phyloP scores from a whole-genome alignment of 2,329 filamentous ascomycete genomes.

The Cladophialophora bantiana region DNA sequence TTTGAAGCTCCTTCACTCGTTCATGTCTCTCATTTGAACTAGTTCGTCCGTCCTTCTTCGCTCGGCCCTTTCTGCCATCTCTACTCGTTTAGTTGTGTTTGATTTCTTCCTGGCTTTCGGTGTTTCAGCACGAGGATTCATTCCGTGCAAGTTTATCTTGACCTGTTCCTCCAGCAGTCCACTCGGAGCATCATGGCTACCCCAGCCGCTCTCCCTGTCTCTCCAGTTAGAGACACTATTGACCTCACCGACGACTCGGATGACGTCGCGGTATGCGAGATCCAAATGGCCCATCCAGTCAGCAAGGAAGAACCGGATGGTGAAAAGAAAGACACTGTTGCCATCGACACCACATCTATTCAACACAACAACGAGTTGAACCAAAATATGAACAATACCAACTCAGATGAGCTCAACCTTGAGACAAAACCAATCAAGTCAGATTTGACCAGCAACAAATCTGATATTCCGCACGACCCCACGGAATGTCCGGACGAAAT shows the following conservation, averaged over 20 bases:
- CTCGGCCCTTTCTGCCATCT: too few species aligned
- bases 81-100: not conserved
- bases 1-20: slow-evolving; percentile 1
- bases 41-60: not conserved
- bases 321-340: not conserved
- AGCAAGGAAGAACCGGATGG: slow-evolving; percentile 26
- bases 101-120: not conserved
- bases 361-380: not conserved
- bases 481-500: not conserved
- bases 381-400: not conserved
- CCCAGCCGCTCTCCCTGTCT: not conserved
- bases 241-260: slow-evolving; percentile 31
- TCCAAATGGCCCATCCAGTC: not conserved
- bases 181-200: slow-evolving; percentile 16
- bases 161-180: not conserved
- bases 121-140: not conserved
- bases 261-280: not conserved
- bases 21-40: not conserved
- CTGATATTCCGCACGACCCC: not conserved
- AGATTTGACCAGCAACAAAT: not conserved
- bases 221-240: not conserved
- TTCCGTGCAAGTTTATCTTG: not conserved
- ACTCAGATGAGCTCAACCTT: not conserved
- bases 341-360: not conserved
- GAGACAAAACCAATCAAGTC: not conserved